These are phyloP conservation scores for Mycena latifolia DNA, from an alignment of 768 basidiomycete species.

Conservation along the genomic window DNA sequence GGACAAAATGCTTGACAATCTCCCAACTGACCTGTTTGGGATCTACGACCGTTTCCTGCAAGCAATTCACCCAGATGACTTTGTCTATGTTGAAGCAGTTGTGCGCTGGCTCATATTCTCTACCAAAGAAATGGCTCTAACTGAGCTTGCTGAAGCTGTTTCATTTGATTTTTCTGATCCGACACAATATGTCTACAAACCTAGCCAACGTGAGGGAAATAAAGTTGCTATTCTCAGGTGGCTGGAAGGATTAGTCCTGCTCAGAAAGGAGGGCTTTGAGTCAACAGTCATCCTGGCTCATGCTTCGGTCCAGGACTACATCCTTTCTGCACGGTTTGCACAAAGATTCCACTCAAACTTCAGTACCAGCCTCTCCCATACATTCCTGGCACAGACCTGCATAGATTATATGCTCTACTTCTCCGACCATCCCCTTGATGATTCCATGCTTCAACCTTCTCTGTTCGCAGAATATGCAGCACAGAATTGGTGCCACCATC, in stretches of 20 bases:
- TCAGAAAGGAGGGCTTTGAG: too few relatives aligned
- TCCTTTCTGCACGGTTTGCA: too few relatives aligned
- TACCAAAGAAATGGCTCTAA: neutral
- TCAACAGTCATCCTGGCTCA: neutral
- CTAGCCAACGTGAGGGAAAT: neutral
- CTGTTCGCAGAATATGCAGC: neutral
- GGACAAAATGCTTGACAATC: neutral
- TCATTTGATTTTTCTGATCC: neutral
- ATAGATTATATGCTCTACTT: neutral
- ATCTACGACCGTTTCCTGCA: neutral
- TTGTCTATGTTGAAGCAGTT: neutral
- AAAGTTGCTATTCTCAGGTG: neutral
- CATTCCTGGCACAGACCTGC: neutral
- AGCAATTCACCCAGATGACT: neutral
- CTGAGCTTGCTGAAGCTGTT: neutral
- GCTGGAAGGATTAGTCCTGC: neutral
- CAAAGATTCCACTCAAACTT: neutral
- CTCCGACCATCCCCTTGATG: neutral
- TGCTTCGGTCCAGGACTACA: slow-evolving; percentile 4
- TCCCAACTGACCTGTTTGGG: neutral
- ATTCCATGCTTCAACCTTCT: too few relatives aligned
- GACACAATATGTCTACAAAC: neutral
- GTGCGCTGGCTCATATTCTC: neutral
- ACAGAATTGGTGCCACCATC: neutral
- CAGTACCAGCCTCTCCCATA: neutral